phyloP scores from a whole-genome alignment of 352 stramenopile genomes.

The Pythium vanterpoolii region DNA sequence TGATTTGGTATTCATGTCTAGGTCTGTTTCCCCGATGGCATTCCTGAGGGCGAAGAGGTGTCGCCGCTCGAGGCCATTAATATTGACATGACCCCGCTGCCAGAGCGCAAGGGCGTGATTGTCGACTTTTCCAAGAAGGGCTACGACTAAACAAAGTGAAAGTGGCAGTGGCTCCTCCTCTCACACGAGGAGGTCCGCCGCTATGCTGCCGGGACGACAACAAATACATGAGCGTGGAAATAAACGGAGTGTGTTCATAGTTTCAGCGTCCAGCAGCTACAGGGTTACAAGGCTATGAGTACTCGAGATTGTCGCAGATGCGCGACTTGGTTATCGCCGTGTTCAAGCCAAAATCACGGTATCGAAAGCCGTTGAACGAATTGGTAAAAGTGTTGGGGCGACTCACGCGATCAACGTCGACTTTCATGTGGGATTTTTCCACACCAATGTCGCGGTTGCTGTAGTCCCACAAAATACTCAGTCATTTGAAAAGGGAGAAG shows the following conservation, averaged over 20 bases:
- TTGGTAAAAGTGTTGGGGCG: constrained; percentile 75
- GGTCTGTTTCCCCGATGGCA: constrained; percentile 87
- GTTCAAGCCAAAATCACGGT: constrained; percentile 80
- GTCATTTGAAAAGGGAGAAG: neutral
- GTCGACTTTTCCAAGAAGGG: constrained; percentile 87
- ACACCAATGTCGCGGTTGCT: constrained; percentile 65
- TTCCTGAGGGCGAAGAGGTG: constrained; percentile 84
- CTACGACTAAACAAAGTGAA: constrained; percentile 62
- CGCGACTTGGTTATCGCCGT: constrained; percentile 76
- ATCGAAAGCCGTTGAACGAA: constrained; percentile 85
- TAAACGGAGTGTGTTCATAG: constrained; percentile 11
- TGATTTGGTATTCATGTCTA: neutral
- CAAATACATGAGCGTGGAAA: constrained; percentile 7
- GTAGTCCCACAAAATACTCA: neutral
- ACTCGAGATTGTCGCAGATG: constrained; percentile 76
- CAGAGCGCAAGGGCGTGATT: constrained; percentile 63
- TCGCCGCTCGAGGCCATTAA: constrained; percentile 85
- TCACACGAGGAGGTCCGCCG: neutral
- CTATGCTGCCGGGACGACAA: neutral
- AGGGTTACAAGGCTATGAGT: constrained; percentile 27
- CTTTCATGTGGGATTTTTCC: constrained; percentile 71
- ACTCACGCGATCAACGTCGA: constrained; percentile 59
- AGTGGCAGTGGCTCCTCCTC: neutral
- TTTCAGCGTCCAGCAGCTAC: neutral
- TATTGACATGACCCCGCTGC: constrained; percentile 84